Evolutionary conservation across 352 stramenopile species (phyloP).

Genomic region (Pythium pectinolyticum): DNA sequence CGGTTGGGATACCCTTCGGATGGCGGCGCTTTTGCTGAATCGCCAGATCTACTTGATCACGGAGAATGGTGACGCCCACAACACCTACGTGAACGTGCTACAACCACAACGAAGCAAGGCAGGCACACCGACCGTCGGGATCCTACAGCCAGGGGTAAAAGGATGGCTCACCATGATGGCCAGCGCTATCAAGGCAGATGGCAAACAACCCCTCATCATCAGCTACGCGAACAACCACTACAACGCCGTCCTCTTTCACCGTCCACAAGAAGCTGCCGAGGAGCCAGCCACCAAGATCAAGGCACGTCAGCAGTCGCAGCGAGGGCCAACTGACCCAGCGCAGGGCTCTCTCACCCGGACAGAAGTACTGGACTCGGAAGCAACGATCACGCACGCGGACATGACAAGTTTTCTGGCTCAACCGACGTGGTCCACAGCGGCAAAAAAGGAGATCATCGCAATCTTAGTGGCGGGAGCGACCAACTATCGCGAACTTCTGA

Average conservation of each 20-base stretch:
- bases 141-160: not conserved
- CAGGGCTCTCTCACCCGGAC: too few relatives aligned
- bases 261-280: too few relatives aligned
- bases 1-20: conserved; percentile 1
- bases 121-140: not conserved
- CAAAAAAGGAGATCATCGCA: not conserved
- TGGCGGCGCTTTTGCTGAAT: not conserved
- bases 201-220: not conserved
- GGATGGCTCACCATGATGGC: not conserved
- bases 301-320: too few relatives aligned
- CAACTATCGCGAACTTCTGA: not conserved
- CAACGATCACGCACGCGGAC: not conserved
- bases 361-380: too few relatives aligned
- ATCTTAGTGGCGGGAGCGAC: not conserved
- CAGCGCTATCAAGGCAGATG: too few relatives aligned
- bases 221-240: conserved; percentile 1
- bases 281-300: too few relatives aligned
- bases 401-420: not conserved
- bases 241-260: conserved; percentile 5
- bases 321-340: too few relatives aligned
- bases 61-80: not conserved
- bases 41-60: conserved; percentile 4
- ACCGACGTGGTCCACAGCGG: not conserved
- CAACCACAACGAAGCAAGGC: not conserved
- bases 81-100: conserved; percentile 7